These are phyloP conservation scores for Dioscorea zingiberensis DNA, from an alignment of 106 monocot species.

Conservation along the genomic window DNA sequence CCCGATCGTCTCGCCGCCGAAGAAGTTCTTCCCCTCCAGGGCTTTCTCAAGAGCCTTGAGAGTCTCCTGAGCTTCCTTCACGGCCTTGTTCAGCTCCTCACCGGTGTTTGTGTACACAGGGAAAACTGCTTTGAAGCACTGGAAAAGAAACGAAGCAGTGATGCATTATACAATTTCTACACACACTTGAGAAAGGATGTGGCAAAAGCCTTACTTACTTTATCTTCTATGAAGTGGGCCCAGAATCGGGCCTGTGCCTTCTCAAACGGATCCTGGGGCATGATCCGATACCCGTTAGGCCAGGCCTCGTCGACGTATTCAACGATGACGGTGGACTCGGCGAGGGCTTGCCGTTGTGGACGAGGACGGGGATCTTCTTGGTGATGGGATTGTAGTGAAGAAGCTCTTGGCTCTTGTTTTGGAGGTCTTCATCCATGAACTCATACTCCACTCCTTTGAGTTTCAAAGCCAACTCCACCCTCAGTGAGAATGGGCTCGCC, in stretches of 20 bases:
- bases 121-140: constrained; percentile 16
- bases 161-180: too few species aligned
- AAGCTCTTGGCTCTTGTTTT: constrained; percentile 23
- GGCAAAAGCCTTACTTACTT: too few species aligned
- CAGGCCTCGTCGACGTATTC: constrained; percentile 44
- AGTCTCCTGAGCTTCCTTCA: constrained; percentile 1
- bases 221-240: constrained; percentile 25
- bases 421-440: constrained; percentile 12
- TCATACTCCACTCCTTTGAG: constrained; percentile 29
- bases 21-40: constrained; percentile 26
- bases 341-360: constrained; percentile 25
- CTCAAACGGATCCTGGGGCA: constrained; percentile 35
- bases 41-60: constrained; percentile 15
- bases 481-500: constrained; percentile 13
- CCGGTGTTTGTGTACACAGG: constrained; percentile 13
- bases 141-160: background rate
- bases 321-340: constrained; percentile 28
- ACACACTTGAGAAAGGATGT: too few species aligned
- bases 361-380: constrained; percentile 35
- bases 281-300: constrained; percentile 13
- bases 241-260: constrained; percentile 30
- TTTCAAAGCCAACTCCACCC: constrained; percentile 24
- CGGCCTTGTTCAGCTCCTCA: constrained; percentile 16
- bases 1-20: constrained; percentile 17
- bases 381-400: constrained; percentile 18